These are phyloP conservation scores for Thymus mandschuricus DNA, from an alignment of 257 asterid genomes.

Conservation along the genomic window DNA sequence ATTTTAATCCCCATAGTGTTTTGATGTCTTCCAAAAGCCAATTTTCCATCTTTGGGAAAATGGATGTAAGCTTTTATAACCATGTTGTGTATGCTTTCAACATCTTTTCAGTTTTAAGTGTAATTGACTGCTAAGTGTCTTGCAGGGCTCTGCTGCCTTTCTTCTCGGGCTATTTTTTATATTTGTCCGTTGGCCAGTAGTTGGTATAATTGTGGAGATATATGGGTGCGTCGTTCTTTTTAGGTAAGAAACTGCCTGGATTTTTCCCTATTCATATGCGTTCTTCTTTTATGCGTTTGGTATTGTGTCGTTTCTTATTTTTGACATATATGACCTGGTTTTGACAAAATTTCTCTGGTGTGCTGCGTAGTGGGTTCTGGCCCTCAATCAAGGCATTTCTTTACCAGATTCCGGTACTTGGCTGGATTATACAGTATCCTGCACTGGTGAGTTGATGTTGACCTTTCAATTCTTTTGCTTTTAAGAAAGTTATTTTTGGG, in stretches of 20 bases:
- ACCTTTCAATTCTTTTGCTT: slow-evolving; percentile 10
- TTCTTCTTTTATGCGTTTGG: slow-evolving; percentile 8
- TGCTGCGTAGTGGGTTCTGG: slow-evolving; percentile 74
- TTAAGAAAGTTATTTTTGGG: background rate
- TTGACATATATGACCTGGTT: slow-evolving; percentile 2
- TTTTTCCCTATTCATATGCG: slow-evolving; percentile 7
- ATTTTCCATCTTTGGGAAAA: background rate
- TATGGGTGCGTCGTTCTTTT: slow-evolving; percentile 75
- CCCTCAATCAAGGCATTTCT: slow-evolving; percentile 79
- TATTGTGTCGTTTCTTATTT: background rate
- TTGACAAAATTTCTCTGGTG: slow-evolving; percentile 28
- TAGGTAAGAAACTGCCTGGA: slow-evolving; percentile 47
- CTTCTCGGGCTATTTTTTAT: slow-evolving; percentile 75
- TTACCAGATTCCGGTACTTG: slow-evolving; percentile 78
- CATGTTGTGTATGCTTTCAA: background rate
- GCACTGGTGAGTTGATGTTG: slow-evolving; percentile 51
- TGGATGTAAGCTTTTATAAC: background rate
- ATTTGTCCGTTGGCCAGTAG: slow-evolving; percentile 83
- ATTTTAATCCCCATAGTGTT: background rate
- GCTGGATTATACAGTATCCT: slow-evolving; percentile 78
- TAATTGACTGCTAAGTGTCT: background rate
- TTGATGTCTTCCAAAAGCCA: background rate
- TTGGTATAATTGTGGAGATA: slow-evolving; percentile 67
- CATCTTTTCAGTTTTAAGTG: slow-evolving; percentile 2
- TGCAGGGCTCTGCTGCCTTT: slow-evolving; percentile 70